Evolutionary conservation across 2,329 filamentous ascomycete species (phyloP), one percentile per base, ranked within the genome.

Genomic region (Parasarocladium wereldwijsianum): DNA sequence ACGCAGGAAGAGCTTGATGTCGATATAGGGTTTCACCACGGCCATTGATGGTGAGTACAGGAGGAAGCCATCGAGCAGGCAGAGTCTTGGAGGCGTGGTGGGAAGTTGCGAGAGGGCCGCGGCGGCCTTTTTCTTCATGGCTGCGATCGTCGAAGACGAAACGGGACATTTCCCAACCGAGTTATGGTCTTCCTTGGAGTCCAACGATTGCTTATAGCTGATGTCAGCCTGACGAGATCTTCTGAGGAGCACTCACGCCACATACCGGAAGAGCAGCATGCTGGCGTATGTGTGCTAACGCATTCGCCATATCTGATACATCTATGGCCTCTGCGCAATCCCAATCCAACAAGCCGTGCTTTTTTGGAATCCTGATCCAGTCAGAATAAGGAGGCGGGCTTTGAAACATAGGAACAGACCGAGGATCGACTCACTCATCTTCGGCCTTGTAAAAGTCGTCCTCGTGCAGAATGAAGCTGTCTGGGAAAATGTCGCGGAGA

Each of bases 381-480:
- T 12, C 16, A 13, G 2, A 26, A 26, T 2, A 16, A 12, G 12
- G 6, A 26, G 6, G 6, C 6, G 15, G n/a, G 12, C 15, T 13
- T 10, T 7, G 2, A 3, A 6, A 10, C 3, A 14, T n/a, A n/a
- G n/a, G n/a, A n/a, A n/a, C n/a, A n/a, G n/a, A n/a, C n/a, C n/a
- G n/a, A n/a, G n/a, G 5, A 7, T 14, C 7, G 8, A 54, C 65
- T 46, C 44, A 82, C 67, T 84, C 66, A 17, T 66, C 56, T 48
- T 96, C 87, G 1, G 80, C 63, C 39, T 73, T 75, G 58, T 93
- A 98, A 50, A 96, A 98, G 54, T 98, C 90, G 58, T 98, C 90
- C 50, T 93, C 75, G 51, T 98, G 90, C 14, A 98, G 66, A 45
- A 96, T 81, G 46, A 85, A 87, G 11, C 74, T 66, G 40, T 66